A percentile compares a stretch with the other conserved stretches of the same genome.
Evolutionary conservation across 129 eudicot genomes (phyloP).

Genomic region (Arctium minus): DNA sequence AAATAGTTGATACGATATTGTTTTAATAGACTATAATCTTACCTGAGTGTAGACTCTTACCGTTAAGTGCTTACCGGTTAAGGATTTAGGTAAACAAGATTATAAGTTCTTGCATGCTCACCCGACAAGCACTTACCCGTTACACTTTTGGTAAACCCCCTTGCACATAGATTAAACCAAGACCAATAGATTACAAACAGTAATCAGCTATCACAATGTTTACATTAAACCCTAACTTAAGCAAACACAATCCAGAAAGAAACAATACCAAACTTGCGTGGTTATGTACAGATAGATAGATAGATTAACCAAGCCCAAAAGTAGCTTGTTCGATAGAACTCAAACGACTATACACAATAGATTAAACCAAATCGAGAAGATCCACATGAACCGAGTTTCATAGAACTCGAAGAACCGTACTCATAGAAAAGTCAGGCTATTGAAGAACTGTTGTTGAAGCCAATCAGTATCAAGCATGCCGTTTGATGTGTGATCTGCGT

Average conservation of each 20-base stretch:
- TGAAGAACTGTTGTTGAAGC: neutral
- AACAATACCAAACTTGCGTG: neutral
- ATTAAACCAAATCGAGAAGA: neutral
- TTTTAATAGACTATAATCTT: too few relatives aligned
- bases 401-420: neutral
- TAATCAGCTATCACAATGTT: slow-evolving; percentile 1
- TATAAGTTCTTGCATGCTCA: too few relatives aligned
- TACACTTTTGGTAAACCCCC: neutral
- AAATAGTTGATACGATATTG: too few relatives aligned
- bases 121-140: neutral
- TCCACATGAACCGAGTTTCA: neutral
- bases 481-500: slow-evolving; percentile 13
- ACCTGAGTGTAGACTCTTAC: too few relatives aligned
- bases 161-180: neutral
- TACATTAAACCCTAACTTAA: slow-evolving; percentile 7
- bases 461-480: slow-evolving; percentile 11
- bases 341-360: neutral
- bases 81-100: too few relatives aligned
- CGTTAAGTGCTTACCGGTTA: too few relatives aligned
- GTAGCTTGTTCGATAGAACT: neutral
- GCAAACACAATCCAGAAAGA: neutral
- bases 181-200: neutral
- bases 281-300: neutral
- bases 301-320: slow-evolving; percentile 4
- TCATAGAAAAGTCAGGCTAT: neutral